A percentile compares a stretch with the other conserved stretches of the same genome.
Evolutionary conservation across 2,329 filamentous ascomycete genomes (phyloP).

Genomic region (Coleophoma crateriformis): DNA sequence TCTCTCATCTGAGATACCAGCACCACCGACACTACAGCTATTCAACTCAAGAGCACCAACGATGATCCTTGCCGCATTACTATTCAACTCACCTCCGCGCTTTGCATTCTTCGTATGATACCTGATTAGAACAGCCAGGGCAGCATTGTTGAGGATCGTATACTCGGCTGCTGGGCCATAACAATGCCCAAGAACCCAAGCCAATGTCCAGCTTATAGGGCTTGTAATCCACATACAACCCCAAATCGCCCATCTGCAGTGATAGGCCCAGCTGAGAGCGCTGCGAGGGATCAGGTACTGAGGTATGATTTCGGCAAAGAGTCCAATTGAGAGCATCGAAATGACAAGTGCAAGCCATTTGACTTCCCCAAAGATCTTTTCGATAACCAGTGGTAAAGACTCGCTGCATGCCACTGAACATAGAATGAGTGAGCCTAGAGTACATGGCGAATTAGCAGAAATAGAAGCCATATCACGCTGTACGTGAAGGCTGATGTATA

Average conservation of each 20-base stretch:
- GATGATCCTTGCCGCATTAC: slow-evolving; percentile 16
- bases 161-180: slow-evolving; percentile 3
- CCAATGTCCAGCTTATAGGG: slow-evolving; percentile 17
- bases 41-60: slow-evolving; percentile 20
- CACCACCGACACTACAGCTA: slow-evolving; percentile 9
- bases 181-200: slow-evolving; percentile 14
- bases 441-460: too few relatives aligned
- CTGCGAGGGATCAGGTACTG: slow-evolving; percentile 18
- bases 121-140: slow-evolving; percentile 16
- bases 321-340: slow-evolving; percentile 17
- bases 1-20: not conserved
- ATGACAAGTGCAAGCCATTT: slow-evolving; percentile 16
- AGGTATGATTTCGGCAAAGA: slow-evolving; percentile 22
- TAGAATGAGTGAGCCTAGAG: slow-evolving; percentile 19
- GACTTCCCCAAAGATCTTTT: slow-evolving; percentile 9
- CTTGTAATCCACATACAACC: slow-evolving; percentile 18
- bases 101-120: slow-evolving; percentile 16
- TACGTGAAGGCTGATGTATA: not conserved
- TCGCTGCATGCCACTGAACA: slow-evolving; percentile 17
- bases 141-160: slow-evolving; percentile 15
- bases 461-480: too few relatives aligned
- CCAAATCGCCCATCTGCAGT: slow-evolving; percentile 20
- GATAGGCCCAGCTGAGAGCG: slow-evolving; percentile 18
- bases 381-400: slow-evolving; percentile 18
- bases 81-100: slow-evolving; percentile 14